Base-by-base conservation (phyloP, 352 stramenopile species). In the Globisporangium apiculatum region DNA sequence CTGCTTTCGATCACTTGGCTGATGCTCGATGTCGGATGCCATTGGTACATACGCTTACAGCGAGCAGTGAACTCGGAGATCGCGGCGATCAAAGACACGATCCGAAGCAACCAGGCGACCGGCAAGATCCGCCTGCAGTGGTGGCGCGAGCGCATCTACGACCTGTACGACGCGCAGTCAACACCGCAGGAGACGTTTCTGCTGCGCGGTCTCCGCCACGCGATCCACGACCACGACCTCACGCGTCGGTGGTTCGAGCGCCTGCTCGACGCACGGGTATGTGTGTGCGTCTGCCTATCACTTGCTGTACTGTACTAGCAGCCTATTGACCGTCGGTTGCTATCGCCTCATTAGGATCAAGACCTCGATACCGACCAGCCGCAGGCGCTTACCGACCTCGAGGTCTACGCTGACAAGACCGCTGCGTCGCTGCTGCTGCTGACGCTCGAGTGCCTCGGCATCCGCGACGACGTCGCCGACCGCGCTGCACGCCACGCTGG, bases 41-140 rank as follows among this genome's bases (percentile, higher is more conserved):
- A 46, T 6, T 35, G 15, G 11, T 43, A 5, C 37, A 14, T 61
- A 9, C 2, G 35, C 41, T 18, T 58, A 35, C 58, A 95, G 73
- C 85, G 89, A 36, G 89, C 90, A 2, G 71, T 97, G 58, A 97
- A 97, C 58, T 83, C 90, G 10, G 91, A 97, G 68, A 75, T 96
- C 54, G 86, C 91, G 12, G 86, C 71, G 36, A 88, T 97, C 68
- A 95, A 94, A 63, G 89, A 97, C 58, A 83, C 83, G 8, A 78
- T 86, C 35, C 78, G 87, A 53, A 93, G 64, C 50, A 97, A 97
- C 58, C 71, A 83, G 10, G 72, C 75, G 53, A 86, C 88, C 10
- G 90, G 87, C 57, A 92, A 89, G 61, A 94, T 97, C 71, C 86
- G 91, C 56, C 86, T 97, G 68, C 89, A 97, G 58, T 97, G 91